phyloP scores from a whole-genome alignment of 495 filamentous ascomycete genomes.

The Thozetella sp. region DNA sequence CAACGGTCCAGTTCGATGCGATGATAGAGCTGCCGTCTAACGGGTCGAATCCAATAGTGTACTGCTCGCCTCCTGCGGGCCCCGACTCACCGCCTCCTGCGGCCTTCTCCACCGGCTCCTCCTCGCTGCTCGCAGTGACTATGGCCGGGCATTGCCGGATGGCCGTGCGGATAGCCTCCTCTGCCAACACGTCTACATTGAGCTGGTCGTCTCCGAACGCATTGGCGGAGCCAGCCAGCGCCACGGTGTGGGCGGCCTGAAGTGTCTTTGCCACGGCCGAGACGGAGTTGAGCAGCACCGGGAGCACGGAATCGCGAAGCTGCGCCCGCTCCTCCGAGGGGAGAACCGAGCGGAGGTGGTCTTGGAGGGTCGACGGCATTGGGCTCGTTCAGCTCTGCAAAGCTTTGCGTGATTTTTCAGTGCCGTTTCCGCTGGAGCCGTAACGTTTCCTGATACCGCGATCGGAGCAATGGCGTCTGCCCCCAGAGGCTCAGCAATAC shows the following conservation, averaged over 20 bases:
- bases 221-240: conserved; percentile 46
- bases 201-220: conserved; percentile 56
- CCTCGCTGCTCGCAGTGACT: conserved; percentile 50
- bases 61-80: conserved; percentile 32
- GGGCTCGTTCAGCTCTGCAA: background rate
- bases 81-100: conserved; percentile 1
- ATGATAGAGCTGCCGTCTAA: conserved; percentile 58
- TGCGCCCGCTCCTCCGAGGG: background rate
- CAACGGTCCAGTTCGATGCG: conserved; percentile 54
- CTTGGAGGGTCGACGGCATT: background rate
- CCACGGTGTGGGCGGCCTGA: conserved; percentile 36
- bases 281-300: conserved; percentile 36
- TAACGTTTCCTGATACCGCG: too few relatives aligned
- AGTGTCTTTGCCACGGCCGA: conserved; percentile 32
- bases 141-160: conserved; percentile 41
- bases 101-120: conserved; percentile 47
- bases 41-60: conserved; percentile 58
- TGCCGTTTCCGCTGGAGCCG: too few relatives aligned
- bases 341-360: background rate
- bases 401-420: background rate
- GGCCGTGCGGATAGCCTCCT: conserved; percentile 40
- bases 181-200: conserved; percentile 55
- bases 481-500: too few relatives aligned
- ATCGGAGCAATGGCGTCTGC: too few relatives aligned
- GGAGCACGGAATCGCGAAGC: conserved; percentile 35